Percentiles rank a stretch among this genome's conserved stretches.
Conservation (phyloP, 495 filamentous ascomycete species). For the Neurospora sublineolata region DNA sequence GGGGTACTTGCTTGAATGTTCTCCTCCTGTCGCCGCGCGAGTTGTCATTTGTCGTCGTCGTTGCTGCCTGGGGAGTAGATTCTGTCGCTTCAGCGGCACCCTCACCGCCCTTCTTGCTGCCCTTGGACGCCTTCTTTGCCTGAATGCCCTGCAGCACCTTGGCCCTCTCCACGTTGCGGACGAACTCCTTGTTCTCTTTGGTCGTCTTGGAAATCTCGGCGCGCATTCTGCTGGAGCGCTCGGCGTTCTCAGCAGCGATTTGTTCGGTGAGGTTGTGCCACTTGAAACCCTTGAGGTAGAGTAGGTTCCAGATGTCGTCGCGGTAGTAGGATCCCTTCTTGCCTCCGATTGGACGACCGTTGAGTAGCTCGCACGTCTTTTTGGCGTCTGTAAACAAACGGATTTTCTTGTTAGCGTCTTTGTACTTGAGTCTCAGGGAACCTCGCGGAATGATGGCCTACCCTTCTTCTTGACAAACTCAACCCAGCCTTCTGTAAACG, state of each 20-base stretch:
- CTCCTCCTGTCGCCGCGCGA: slow-evolving; percentile 30
- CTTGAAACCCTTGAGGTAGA: slow-evolving; percentile 75
- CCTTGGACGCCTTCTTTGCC: slow-evolving; percentile 51
- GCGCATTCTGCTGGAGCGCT: slow-evolving; percentile 65
- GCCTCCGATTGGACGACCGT: slow-evolving; percentile 71
- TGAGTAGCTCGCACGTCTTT: slow-evolving; percentile 70
- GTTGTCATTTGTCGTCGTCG: not conserved
- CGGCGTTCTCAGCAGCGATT: slow-evolving; percentile 69
- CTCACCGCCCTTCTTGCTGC: slow-evolving; percentile 29
- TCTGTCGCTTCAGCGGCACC: slow-evolving; percentile 12
- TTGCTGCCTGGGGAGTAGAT: not conserved
- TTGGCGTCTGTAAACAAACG: slow-evolving; percentile 49
- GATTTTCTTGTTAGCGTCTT: slow-evolving; percentile 36
- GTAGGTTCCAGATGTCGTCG: slow-evolving; percentile 76
- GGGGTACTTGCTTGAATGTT: slow-evolving; percentile 63
- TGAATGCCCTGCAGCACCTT: slow-evolving; percentile 64
- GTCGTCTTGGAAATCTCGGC: slow-evolving; percentile 68
- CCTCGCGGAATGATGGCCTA: not conserved
- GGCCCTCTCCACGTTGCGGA: slow-evolving; percentile 61
- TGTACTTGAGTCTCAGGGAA: not conserved
- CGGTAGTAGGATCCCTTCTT: slow-evolving; percentile 82
- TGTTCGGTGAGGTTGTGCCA: slow-evolving; percentile 52
- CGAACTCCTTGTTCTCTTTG: slow-evolving; percentile 74
- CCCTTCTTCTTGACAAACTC: slow-evolving; percentile 51
- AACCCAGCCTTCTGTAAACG: slow-evolving; percentile 87